These are phyloP conservation scores for Primulina tabacum DNA, from an alignment of 257 asterid species.

Conservation along the genomic window DNA sequence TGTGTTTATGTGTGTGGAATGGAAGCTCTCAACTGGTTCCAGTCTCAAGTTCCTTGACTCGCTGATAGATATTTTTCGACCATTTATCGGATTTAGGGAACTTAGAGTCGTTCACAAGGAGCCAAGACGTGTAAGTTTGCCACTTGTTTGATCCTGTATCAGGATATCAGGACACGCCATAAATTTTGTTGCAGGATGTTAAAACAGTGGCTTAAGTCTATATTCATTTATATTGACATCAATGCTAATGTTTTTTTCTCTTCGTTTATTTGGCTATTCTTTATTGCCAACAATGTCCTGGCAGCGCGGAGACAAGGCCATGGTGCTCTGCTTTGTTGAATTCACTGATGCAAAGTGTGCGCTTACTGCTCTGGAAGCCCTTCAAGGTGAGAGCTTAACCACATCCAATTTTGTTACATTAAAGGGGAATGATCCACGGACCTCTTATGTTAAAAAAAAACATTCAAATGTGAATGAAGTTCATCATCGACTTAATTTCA, in stretches of 20 bases:
- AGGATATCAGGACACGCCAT: not conserved
- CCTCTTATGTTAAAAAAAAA: not conserved
- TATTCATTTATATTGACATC: conserved; percentile 13
- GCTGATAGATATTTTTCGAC: conserved; percentile 68
- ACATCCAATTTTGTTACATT: not conserved
- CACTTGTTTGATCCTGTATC: conserved; percentile 12
- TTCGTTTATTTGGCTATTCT: conserved; percentile 6
- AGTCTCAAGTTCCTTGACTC: conserved; percentile 40
- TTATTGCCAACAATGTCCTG: not conserved
- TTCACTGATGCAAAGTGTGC: conserved; percentile 73
- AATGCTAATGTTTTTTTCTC: not conserved
- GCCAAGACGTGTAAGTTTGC: conserved; percentile 63
- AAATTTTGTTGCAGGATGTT: not conserved
- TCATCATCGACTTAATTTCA: no score
- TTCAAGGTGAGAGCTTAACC: conserved; percentile 52
- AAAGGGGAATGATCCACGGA: not conserved
- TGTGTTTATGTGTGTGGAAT: not conserved
- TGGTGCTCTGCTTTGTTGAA: conserved; percentile 77
- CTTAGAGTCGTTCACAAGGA: conserved; percentile 73
- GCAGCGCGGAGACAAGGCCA: conserved; percentile 78
- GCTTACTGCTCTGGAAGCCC: conserved; percentile 70
- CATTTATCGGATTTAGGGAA: conserved; percentile 73
- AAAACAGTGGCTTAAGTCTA: not conserved
- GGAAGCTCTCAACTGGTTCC: not conserved
- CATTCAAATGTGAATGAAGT: no score